Conservation (phyloP, 495 filamentous ascomycete species). For the Astrothelium subdiscretum region DNA sequence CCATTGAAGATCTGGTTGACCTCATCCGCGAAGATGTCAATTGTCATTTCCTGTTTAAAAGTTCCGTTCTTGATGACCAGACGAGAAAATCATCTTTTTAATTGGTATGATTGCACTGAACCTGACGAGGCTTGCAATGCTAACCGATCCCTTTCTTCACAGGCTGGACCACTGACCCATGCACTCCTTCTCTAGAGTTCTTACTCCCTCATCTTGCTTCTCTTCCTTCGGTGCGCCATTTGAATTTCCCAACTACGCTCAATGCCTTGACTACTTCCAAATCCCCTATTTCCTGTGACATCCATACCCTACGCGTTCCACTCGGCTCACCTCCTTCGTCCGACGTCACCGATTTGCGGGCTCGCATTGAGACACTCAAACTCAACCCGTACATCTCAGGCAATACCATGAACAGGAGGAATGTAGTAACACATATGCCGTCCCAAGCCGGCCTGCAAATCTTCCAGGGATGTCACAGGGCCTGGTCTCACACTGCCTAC, state of each 20-base stretch:
- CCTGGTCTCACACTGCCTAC: neutral
- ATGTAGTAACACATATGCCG: neutral
- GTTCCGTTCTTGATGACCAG: neutral
- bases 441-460: neutral
- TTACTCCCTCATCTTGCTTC: neutral
- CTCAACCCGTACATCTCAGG: neutral
- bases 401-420: neutral
- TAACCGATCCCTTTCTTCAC: neutral
- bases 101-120: neutral
- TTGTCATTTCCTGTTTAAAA: neutral
- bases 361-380: neutral
- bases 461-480: neutral
- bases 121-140: neutral
- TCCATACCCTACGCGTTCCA: neutral
- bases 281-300: neutral
- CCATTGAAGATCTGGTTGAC: neutral
- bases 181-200: neutral
- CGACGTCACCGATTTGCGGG: neutral
- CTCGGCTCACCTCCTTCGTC: neutral
- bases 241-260: neutral
- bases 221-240: neutral
- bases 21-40: neutral
- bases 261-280: neutral
- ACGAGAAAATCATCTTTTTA: neutral
- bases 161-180: neutral